phyloP scores from a whole-genome alignment of 306 rosid genomes.

The Cicer pinnatifidum region DNA sequence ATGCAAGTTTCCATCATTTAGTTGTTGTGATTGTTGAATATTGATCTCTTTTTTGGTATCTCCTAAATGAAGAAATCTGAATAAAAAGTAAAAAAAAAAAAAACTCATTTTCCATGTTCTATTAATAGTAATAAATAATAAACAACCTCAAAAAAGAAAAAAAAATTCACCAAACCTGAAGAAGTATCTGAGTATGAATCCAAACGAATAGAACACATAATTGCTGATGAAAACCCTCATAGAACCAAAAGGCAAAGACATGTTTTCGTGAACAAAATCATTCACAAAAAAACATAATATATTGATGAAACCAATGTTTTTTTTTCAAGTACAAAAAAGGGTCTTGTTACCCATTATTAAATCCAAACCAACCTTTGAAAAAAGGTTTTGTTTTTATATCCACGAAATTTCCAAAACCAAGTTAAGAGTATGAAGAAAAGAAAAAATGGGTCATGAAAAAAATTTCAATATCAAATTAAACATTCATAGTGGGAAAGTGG shows the following conservation, averaged over 20 bases:
- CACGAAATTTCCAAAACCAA: conserved; percentile 43
- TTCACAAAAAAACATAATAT: not conserved
- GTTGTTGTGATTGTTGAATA: not conserved
- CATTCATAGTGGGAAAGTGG: conserved; percentile 52
- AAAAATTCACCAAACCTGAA: conserved; percentile 54
- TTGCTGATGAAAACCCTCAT: conserved; percentile 46
- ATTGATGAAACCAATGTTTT: conserved; percentile 48
- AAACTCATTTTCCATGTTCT: not conserved
- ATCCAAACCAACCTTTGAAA: conserved; percentile 39
- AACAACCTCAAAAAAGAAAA: conserved; percentile 1
- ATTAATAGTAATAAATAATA: not conserved
- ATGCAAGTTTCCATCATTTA: not conserved
- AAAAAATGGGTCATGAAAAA: conserved; percentile 20
- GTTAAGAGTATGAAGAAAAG: conserved; percentile 14
- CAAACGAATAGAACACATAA: conserved; percentile 47
- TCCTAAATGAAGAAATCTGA: conserved; percentile 56
- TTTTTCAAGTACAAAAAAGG: conserved; percentile 38
- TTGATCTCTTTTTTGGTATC: conserved; percentile 22
- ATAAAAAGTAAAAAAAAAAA: conserved; percentile 1
- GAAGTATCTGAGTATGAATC: conserved; percentile 47
- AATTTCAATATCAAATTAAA: conserved; percentile 21
- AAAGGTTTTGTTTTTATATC: conserved; percentile 2
- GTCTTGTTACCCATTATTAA: conserved; percentile 50
- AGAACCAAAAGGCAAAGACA: conserved; percentile 52
- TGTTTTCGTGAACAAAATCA: conserved; percentile 51